These are phyloP conservation scores for Nemania serpens DNA, from an alignment of 2,329 filamentous ascomycete species.

Conservation along the genomic window DNA sequence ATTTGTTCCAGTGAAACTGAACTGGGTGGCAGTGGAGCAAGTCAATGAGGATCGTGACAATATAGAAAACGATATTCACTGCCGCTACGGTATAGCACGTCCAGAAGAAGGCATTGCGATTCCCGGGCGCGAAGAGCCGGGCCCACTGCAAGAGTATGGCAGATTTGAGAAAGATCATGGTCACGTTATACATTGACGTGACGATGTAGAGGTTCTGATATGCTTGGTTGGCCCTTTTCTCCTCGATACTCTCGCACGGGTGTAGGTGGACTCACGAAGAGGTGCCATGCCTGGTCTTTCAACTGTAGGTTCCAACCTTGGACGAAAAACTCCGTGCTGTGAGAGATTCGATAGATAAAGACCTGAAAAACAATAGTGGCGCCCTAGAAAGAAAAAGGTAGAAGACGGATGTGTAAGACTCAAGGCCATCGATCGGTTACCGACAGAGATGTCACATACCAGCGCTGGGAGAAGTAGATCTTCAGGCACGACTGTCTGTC, in stretches of 20 bases:
- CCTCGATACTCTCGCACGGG: neutral
- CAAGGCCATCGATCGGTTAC: neutral
- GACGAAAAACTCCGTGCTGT: neutral
- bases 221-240: too few species aligned
- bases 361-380: neutral
- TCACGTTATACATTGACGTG: neutral
- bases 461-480: neutral
- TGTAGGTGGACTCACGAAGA: neutral
- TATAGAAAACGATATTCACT: neutral
- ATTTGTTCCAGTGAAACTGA: neutral
- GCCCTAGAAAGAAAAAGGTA: neutral
- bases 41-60: neutral
- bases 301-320: neutral
- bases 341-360: neutral
- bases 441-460: neutral
- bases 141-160: constrained; percentile 1
- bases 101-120: neutral
- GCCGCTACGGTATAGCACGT: neutral
- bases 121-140: neutral
- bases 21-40: neutral
- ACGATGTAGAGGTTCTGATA: neutral
- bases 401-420: neutral
- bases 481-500: neutral
- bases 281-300: neutral
- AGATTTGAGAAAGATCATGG: neutral